Evolutionary conservation across 805 yeast genomes (phyloP).

Genomic region (Pichia occidentalis): DNA sequence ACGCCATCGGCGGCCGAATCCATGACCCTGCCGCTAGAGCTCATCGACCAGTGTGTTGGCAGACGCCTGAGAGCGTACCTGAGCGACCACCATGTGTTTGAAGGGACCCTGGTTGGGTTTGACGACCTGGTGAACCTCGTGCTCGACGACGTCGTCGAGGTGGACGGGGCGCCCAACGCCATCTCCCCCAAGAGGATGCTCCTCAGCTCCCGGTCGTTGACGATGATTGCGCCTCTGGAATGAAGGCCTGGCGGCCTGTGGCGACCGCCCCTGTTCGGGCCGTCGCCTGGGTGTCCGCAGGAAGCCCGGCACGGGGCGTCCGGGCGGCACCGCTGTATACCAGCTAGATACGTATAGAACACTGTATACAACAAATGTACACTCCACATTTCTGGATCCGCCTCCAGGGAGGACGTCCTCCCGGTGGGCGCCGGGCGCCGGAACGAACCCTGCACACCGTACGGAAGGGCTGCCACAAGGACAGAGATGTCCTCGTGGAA

Average conservation of each 20-base stretch:
- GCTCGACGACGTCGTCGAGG: slow-evolving; percentile 71
- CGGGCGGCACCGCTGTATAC: too few relatives aligned
- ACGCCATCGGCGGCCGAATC: slow-evolving; percentile 8
- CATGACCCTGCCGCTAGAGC: slow-evolving; percentile 63
- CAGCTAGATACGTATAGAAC: too few relatives aligned
- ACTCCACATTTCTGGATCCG: too few relatives aligned
- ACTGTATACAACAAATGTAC: too few relatives aligned
- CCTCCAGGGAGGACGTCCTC: too few relatives aligned
- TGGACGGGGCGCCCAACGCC: slow-evolving; percentile 35
- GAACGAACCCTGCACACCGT: too few relatives aligned
- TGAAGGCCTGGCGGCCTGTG: background rate
- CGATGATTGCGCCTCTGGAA: slow-evolving; percentile 50
- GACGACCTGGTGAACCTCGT: slow-evolving; percentile 95
- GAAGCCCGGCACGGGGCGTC: too few relatives aligned
- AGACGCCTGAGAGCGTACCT: slow-evolving; percentile 69
- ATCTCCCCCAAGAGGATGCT: slow-evolving; percentile 50
- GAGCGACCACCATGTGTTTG: slow-evolving; percentile 62
- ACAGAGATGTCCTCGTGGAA: too few relatives aligned
- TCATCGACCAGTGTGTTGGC: slow-evolving; percentile 83
- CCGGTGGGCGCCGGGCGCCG: too few relatives aligned
- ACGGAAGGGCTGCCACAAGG: too few relatives aligned
- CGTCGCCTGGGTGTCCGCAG: too few relatives aligned
- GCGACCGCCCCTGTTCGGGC: background rate
- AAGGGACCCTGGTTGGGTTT: slow-evolving; percentile 86
- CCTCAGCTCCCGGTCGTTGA: slow-evolving; percentile 64